Evolutionary conservation across 208 protist species (phyloP).

Genomic region (Leishmania arabica): DNA sequence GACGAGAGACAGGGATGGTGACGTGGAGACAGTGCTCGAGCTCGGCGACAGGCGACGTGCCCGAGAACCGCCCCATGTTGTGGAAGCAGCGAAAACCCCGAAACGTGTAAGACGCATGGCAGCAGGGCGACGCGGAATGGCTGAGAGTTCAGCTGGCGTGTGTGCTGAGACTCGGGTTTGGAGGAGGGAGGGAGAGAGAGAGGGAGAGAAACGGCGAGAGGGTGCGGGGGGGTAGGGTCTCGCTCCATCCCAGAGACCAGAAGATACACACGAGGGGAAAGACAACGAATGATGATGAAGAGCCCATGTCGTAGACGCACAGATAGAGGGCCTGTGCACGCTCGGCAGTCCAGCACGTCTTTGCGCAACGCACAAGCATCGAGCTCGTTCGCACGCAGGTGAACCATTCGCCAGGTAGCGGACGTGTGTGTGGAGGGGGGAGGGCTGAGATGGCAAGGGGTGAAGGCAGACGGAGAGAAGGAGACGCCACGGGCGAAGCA

Average conservation of each 20-base stretch:
- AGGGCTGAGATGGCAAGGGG: not conserved
- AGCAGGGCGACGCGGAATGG: not conserved
- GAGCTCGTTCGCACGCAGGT: not conserved
- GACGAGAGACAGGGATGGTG: not conserved
- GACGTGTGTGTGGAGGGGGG: not conserved
- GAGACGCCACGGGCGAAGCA: not conserved
- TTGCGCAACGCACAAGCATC: too few relatives aligned
- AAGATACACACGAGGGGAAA: not conserved
- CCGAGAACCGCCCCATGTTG: not conserved
- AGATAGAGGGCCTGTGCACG: not conserved
- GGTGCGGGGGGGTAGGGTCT: not conserved
- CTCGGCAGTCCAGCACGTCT: not conserved
- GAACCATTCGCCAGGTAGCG: too few relatives aligned
- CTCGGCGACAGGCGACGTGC: not conserved
- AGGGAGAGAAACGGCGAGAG: not conserved
- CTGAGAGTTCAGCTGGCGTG: not conserved
- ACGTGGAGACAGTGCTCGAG: not conserved
- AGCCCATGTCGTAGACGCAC: not conserved
- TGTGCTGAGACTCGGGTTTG: not conserved
- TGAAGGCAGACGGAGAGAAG: not conserved
- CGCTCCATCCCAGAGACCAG: not conserved
- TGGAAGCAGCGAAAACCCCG: not conserved
- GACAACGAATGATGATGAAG: not conserved
- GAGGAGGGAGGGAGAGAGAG: not conserved
- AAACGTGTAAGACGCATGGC: not conserved